Evolutionary conservation across 2,329 filamentous ascomycete genomes (phyloP), one percentile per base, ranked within the genome.

Genomic region (Colletotrichum sp.): DNA sequence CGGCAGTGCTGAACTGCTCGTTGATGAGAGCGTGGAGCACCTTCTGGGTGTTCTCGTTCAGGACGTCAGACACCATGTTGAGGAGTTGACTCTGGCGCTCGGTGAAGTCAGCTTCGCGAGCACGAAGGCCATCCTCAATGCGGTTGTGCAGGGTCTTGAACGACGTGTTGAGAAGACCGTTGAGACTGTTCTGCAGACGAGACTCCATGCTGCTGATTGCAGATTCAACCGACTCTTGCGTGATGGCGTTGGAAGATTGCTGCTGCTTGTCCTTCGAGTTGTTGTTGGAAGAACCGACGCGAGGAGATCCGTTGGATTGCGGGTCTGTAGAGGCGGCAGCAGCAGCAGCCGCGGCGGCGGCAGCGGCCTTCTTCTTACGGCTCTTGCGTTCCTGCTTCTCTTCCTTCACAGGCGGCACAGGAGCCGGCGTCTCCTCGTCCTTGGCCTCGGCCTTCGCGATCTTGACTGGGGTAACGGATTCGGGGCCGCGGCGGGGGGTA

Each of bases 11-110:
- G 78, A 98, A 95, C 83, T 94, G 94, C 64, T 92, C 90, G 63
- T 92, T 91, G 67, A 98, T 93, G 79, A 98, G 95, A 76, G 92
- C 93, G 76, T 92, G 89, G 48, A 98, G 89, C 26, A 95, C 95
- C 80, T 94, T 93, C 83, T 93, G 89, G 24, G 91, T 92, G 81
- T 92, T 93, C 76, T 90, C 88, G 78, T 91, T 92, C 64, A 94
- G 86, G 39, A 92, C 90, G 39, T 90, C 86, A 6, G 90, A 91
- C 48, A 92, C 90, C 82, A 90, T 87, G 77, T 91, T 88, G 57
- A 92, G 85, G 21, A 92, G 84, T 79, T 89, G 88, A 21, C 88
- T 84, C 80, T 91, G 90, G 74, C 89, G 89, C 78, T 86, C 83
- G 74, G 88, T 87, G 79, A 91, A 91, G 74, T 86, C 87, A 64